phyloP scores from a whole-genome alignment of 1,139 yeast species.

The Pneumocystis wakefieldiae region DNA sequence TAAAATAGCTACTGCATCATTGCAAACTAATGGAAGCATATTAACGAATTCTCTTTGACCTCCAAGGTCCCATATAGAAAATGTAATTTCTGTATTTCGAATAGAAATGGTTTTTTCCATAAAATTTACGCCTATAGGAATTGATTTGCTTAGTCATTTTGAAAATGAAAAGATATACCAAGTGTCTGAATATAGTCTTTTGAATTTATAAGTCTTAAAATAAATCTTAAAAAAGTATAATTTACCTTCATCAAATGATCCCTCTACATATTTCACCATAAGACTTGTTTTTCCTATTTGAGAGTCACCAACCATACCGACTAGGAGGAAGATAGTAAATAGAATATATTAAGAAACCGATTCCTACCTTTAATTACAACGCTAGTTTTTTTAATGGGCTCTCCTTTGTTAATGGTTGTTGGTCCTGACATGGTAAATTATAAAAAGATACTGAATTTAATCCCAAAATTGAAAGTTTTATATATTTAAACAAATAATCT shows the following conservation, averaged over 20 bases:
- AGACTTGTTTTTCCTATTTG: constrained; percentile 95
- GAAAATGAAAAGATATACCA: constrained; percentile 12
- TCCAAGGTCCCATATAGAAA: constrained; percentile 92
- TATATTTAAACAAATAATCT: background rate
- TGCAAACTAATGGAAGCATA: constrained; percentile 87
- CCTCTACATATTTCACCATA: constrained; percentile 95
- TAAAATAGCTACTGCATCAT: constrained; percentile 84
- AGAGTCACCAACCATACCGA: constrained; percentile 91
- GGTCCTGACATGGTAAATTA: background rate
- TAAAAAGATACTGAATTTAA: background rate
- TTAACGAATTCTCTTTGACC: constrained; percentile 93
- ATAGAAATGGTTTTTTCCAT: constrained; percentile 83
- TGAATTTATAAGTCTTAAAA: background rate
- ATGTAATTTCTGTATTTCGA: constrained; percentile 77
- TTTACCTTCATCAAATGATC: constrained; percentile 63
- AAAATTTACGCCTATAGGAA: constrained; percentile 66
- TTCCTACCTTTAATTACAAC: background rate
- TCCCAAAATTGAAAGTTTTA: background rate
- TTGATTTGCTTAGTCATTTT: background rate
- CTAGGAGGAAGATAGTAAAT: constrained; percentile 55
- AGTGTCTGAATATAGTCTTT: constrained; percentile 57
- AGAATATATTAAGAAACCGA: background rate
- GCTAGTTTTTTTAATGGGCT: background rate
- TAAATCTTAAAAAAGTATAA: constrained; percentile 17
- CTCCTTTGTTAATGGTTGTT: background rate